These are phyloP conservation scores for Colletotrichum sp. DNA, from an alignment of 2,329 filamentous ascomycete species.

Conservation along the genomic window DNA sequence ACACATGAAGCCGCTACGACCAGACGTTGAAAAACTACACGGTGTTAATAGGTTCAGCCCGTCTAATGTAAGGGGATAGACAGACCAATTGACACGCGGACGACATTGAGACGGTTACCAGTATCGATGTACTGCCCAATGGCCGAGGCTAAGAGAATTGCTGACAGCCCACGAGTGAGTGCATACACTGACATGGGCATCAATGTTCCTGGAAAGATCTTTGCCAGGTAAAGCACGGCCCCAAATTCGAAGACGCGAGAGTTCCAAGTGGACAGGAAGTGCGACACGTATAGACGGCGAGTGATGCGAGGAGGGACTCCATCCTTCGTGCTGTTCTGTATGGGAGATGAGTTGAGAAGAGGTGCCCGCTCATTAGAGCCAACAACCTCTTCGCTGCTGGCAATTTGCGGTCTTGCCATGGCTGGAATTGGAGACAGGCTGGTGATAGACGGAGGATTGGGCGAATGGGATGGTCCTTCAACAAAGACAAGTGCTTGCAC, in stretches of 20 bases:
- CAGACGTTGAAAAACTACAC: constrained; percentile 26
- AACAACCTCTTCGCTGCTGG: neutral
- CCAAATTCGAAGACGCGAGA: constrained; percentile 55
- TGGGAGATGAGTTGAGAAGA: neutral
- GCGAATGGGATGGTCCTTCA: neutral
- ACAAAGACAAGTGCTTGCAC: neutral
- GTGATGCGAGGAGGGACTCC: neutral
- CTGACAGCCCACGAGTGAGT: neutral
- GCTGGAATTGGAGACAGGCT: neutral
- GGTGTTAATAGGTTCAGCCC: neutral
- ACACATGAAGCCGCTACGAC: constrained; percentile 14
- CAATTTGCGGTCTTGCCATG: neutral
- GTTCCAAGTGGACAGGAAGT: constrained; percentile 53
- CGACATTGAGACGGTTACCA: constrained; percentile 37
- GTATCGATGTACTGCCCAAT: constrained; percentile 57
- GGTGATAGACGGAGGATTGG: neutral
- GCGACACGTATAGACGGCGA: constrained; percentile 44
- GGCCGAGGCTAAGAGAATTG: constrained; percentile 34
- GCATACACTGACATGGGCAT: constrained; percentile 64
- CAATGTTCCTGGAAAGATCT: constrained; percentile 50
- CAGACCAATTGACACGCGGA: constrained; percentile 38
- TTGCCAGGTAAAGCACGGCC: constrained; percentile 47
- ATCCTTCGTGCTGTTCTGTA: neutral
- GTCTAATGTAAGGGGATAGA: neutral
- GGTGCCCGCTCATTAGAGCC: neutral